Base-by-base conservation (phyloP, 2,329 filamentous ascomycete species). In the Paracamarosporium sp. region DNA sequence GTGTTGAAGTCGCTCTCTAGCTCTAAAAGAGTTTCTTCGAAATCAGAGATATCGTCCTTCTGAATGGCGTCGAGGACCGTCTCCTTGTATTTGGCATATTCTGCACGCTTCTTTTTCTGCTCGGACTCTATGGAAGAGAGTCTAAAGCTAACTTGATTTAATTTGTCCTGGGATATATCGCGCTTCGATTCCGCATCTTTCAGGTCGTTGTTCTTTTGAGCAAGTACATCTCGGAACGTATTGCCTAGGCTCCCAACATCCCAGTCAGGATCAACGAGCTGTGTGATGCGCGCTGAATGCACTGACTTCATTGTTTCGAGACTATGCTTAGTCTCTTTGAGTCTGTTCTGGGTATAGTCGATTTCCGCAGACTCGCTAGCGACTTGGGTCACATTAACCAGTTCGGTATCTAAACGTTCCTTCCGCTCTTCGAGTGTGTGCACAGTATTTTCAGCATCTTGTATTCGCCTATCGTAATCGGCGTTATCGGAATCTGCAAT, bases 281-380 rank as follows among this genome's bases (percentile, higher is more conserved):
- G 79, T 12, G 85, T 82, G 22, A 99, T 82, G 64, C 90, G 90
- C 31, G 88, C 82, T 50, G 84, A 85, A 81, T 96, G 92, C 0
- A 92, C 92, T 46, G 82, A 87, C 60, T 82, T 86, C 79, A 97
- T 86, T 0, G 91, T 95, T 8, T 93, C 85, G 2, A 98, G 81
- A 60, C 90, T 90, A 31, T 86, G 85, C 73, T 90, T 86, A 54
- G 89, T 86, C 63, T 92, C 89, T 61, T 86, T 86, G 27, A 92
- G 77, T 69, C 97, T 91, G 66, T 93, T 93, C 69, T 90, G 93
- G 31, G 93, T 84, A 65, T 91, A 88, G 56, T 96, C 91, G 11
- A 99, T 83, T 66, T 91, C 89, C 12, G 94, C 95, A 35, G 93
- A 85, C 61, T 96, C 93, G 4, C 89, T 88, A 5, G 93, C 92